These are phyloP conservation scores for Metarhizium humberi DNA, from an alignment of 2,329 filamentous ascomycete genomes.

Conservation along the genomic window DNA sequence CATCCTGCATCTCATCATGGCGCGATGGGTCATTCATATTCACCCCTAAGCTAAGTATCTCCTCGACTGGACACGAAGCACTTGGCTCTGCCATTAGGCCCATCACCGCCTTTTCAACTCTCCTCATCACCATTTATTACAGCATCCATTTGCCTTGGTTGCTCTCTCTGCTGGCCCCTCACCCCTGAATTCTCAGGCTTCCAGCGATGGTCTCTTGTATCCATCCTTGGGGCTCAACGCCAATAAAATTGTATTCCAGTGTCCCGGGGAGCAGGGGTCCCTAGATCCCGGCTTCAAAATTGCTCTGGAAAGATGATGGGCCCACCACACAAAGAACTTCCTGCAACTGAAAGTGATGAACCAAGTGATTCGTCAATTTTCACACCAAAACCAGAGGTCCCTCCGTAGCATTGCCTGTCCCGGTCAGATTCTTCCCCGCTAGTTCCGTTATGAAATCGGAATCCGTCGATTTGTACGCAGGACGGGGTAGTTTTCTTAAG, in stretches of 20 bases:
- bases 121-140: background rate
- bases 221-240: background rate
- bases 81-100: no score
- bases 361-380: background rate
- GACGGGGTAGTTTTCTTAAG: no score
- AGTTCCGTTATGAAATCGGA: background rate
- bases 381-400: background rate
- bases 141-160: no score
- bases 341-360: background rate
- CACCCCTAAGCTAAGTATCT: background rate
- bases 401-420: background rate
- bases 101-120: background rate
- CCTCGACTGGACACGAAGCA: background rate
- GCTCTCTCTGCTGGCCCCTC: background rate
- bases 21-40: background rate
- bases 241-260: slow-evolving; percentile 2
- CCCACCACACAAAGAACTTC: background rate
- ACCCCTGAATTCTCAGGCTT: background rate
- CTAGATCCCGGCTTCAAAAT: background rate
- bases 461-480: no score
- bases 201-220: background rate
- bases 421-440: background rate
- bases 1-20: background rate
- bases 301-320: background rate
- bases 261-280: background rate